Percentiles rank a stretch among this genome's conserved stretches.
phyloP scores from a whole-genome alignment of 164 flowering plant genomes.

The Pachysandra terminalis region DNA sequence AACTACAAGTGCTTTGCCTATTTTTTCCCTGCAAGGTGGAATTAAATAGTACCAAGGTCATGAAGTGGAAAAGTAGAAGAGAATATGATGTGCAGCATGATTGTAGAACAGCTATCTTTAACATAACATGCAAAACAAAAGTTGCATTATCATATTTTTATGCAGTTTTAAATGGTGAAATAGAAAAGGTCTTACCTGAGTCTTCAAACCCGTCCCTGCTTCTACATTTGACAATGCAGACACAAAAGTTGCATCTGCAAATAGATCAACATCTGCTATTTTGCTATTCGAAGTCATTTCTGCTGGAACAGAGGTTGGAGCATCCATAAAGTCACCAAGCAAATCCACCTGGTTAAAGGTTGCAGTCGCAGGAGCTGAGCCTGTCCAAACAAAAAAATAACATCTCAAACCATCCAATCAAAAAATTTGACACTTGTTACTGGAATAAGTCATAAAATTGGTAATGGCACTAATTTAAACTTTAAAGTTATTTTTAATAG shows the following conservation, averaged over 20 bases:
- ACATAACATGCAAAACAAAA: too few species aligned
- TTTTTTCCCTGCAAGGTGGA: neutral
- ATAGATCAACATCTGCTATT: conserved; percentile 71
- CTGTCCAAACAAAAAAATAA: conserved; percentile 29
- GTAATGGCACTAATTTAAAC: neutral
- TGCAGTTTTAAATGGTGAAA: neutral
- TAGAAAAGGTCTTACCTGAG: conserved; percentile 38
- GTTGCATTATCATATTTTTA: neutral
- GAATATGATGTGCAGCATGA: neutral
- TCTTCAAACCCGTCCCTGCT: conserved; percentile 28
- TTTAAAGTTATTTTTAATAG: too few species aligned
- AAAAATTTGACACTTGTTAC: neutral
- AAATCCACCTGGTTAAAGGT: conserved; percentile 67
- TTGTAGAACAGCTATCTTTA: neutral
- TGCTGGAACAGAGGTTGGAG: conserved; percentile 45
- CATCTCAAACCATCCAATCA: neutral
- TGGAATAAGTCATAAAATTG: neutral
- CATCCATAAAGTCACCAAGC: conserved; percentile 83
- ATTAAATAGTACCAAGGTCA: neutral
- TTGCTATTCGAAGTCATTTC: conserved; percentile 28
- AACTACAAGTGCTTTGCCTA: neutral
- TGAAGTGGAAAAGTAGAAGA: neutral
- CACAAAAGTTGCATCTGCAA: conserved; percentile 91
- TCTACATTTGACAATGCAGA: conserved; percentile 59
- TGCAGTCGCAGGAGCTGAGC: conserved; percentile 51